A percentile compares a stretch with the other conserved stretches of the same genome.
Evolutionary conservation across 345 rosid species (phyloP).

Genomic region (Litchi chinensis): DNA sequence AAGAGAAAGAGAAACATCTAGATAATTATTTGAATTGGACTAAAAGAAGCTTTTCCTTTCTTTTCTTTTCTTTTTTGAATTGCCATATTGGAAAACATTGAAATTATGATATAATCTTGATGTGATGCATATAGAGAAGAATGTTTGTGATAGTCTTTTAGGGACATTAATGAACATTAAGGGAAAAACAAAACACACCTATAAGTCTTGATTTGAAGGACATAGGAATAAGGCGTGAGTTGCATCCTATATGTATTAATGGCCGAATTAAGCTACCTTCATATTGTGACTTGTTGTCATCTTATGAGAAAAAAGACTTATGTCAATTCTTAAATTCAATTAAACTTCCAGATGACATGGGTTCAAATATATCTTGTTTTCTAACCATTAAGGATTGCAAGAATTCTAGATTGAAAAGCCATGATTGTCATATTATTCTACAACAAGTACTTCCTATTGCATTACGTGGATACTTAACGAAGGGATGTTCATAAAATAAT

Average conservation of each 20-base stretch:
- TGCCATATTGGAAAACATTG: not conserved
- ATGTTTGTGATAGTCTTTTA: not conserved
- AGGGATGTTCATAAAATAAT: not conserved
- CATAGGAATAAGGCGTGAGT: not conserved
- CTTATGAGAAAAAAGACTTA: not conserved
- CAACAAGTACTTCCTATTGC: not conserved
- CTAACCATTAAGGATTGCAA: no score
- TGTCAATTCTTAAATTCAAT: not conserved
- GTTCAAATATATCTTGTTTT: no score
- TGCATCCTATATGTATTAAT: not conserved
- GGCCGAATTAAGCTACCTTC: not conserved
- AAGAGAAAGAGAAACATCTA: no score
- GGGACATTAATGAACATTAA: not conserved
- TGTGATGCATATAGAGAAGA: constrained; percentile 1
- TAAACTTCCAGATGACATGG: no score
- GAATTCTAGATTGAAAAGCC: no score
- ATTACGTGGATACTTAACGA: not conserved
- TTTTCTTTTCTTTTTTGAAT: not conserved
- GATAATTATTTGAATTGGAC: not conserved
- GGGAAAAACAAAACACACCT: not conserved
- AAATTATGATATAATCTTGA: not conserved
- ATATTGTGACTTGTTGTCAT: not conserved
- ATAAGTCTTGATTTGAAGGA: not conserved
- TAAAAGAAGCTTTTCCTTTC: no score
- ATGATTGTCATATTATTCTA: not conserved